Evolutionary conservation across 2,329 filamentous ascomycete species (phyloP).

Genomic region (Emmonsia crescens): DNA sequence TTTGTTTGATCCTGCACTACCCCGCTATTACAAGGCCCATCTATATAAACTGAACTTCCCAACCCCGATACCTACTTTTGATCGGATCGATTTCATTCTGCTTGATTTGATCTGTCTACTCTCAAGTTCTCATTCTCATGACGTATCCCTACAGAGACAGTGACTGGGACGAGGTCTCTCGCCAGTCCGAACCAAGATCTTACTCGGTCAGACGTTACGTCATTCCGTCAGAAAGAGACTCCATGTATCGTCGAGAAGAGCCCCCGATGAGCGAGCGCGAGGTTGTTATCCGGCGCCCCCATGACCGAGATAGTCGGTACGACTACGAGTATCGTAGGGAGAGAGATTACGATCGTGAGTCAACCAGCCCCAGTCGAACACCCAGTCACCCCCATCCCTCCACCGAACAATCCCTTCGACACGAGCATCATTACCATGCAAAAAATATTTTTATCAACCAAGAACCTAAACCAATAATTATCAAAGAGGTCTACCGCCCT

Average conservation of each 20-base stretch:
- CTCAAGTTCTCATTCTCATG: constrained; percentile 14
- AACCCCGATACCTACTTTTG: background rate
- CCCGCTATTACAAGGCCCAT: background rate
- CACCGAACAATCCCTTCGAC: background rate
- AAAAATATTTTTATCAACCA: constrained; percentile 32
- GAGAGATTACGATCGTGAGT: constrained; percentile 36
- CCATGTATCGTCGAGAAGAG: constrained; percentile 25
- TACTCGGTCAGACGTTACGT: constrained; percentile 52
- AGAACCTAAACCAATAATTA: constrained; percentile 45
- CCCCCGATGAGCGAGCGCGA: constrained; percentile 28
- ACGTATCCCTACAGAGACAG: constrained; percentile 32
- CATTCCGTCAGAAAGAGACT: constrained; percentile 28
- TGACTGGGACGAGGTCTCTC: constrained; percentile 32
- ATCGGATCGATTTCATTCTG: background rate
- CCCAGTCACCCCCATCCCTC: constrained; percentile 18
- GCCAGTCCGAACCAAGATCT: constrained; percentile 30
- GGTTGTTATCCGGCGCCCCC: constrained; percentile 35
- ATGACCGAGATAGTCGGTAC: constrained; percentile 36
- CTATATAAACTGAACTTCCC: background rate
- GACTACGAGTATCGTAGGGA: constrained; percentile 34
- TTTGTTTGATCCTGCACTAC: background rate
- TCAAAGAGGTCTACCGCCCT: constrained; percentile 42
- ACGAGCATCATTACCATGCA: constrained; percentile 25
- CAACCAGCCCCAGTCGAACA: constrained; percentile 28
- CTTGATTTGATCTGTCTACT: background rate